Evolutionary conservation across 2,329 filamentous ascomycete genomes (phyloP).

Genomic region (Tolypocladium inflatum): DNA sequence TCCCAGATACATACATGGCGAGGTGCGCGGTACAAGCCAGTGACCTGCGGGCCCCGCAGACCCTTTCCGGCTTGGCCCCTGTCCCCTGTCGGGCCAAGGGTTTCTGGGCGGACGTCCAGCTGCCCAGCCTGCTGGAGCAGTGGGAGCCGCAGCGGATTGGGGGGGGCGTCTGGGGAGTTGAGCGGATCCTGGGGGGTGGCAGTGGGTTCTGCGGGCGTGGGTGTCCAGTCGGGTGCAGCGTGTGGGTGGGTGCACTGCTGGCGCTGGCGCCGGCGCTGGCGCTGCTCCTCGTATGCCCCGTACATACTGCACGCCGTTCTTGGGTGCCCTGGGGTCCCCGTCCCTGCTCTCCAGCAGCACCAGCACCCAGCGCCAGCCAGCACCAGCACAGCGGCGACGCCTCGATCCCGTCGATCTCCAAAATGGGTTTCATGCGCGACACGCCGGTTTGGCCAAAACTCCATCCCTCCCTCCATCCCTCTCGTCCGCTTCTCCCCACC

Average conservation of each 20-base stretch:
- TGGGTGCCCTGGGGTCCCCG: neutral
- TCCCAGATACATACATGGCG: constrained; percentile 2
- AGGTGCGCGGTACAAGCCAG: neutral
- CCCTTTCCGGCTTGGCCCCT: neutral
- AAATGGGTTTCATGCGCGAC: constrained; percentile 19
- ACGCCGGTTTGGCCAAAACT: constrained; percentile 18
- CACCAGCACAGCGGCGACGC: constrained; percentile 2
- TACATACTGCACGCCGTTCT: neutral
- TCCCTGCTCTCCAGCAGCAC: neutral
- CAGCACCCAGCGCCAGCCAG: no score
- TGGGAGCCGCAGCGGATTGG: neutral
- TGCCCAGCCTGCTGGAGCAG: neutral
- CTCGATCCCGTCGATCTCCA: constrained; percentile 24
- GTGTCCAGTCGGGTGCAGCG: neutral
- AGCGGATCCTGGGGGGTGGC: neutral
- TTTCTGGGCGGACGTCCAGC: neutral
- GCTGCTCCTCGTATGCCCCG: neutral
- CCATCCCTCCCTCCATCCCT: constrained; percentile 15
- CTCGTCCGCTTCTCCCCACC: neutral
- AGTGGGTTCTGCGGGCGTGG: neutral
- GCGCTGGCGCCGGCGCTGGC: neutral
- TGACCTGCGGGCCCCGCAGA: neutral
- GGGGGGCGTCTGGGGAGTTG: neutral
- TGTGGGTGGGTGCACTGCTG: neutral
- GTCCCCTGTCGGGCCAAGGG: neutral